phyloP scores from a whole-genome alignment of 179 eudicot genomes.

The Camellia oleifera region DNA sequence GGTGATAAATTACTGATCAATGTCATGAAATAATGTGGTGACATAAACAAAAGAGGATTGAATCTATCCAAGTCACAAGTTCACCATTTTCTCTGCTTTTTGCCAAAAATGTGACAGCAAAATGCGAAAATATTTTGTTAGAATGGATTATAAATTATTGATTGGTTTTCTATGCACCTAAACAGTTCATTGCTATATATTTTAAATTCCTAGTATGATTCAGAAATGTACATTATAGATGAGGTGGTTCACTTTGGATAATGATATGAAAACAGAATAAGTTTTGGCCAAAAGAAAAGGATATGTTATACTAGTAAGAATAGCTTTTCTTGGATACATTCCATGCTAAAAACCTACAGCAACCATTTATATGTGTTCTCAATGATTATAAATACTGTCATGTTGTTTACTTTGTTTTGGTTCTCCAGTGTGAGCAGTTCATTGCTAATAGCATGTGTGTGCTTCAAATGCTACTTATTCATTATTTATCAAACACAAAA shows the following conservation, averaged over 20 bases:
- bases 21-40: too few relatives aligned
- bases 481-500: neutral
- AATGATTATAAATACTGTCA: neutral
- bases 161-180: neutral
- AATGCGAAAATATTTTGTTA: neutral
- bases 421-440: neutral
- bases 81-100: too few relatives aligned
- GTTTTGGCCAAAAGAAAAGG: neutral
- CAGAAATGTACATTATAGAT: neutral
- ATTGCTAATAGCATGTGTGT: neutral
- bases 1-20: too few relatives aligned
- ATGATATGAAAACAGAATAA: neutral
- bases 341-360: neutral
- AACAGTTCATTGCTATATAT: neutral
- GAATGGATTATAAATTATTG: neutral
- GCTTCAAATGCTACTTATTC: neutral
- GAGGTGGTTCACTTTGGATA: neutral
- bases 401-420: neutral
- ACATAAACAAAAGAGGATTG: too few relatives aligned
- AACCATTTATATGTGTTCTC: neutral
- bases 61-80: too few relatives aligned
- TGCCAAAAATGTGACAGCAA: too few relatives aligned
- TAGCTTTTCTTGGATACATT: neutral
- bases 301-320: neutral
- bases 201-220: neutral